These are phyloP conservation scores for Neurospora pannonica DNA, from an alignment of 495 filamentous ascomycete species.

Conservation along the genomic window DNA sequence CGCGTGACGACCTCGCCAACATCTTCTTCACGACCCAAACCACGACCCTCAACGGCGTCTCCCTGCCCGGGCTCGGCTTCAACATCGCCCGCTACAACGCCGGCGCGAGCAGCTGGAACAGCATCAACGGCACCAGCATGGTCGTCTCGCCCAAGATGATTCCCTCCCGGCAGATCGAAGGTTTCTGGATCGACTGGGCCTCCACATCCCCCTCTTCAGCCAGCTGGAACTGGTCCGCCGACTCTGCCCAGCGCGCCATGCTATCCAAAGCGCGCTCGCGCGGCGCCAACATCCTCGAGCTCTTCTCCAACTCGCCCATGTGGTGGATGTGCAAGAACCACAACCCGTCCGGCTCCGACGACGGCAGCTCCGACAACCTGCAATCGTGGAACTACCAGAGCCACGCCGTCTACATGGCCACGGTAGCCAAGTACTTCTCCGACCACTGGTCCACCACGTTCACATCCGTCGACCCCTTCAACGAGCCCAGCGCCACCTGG, in stretches of 20 bases:
- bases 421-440: slow-evolving; percentile 26
- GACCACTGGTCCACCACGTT: slow-evolving; percentile 26
- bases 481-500: slow-evolving; percentile 27
- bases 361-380: slow-evolving; percentile 22
- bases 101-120: slow-evolving; percentile 26
- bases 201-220: slow-evolving; percentile 14
- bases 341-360: slow-evolving; percentile 26
- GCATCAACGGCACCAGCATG: slow-evolving; percentile 23
- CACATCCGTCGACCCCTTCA: slow-evolving; percentile 27
- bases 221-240: slow-evolving; percentile 26
- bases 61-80: slow-evolving; percentile 28
- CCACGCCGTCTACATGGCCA: slow-evolving; percentile 31
- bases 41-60: slow-evolving; percentile 11
- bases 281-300: slow-evolving; percentile 26
- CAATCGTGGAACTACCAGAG: slow-evolving; percentile 29
- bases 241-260: slow-evolving; percentile 24
- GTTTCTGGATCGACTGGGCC: slow-evolving; percentile 28
- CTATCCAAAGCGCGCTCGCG: slow-evolving; percentile 21
- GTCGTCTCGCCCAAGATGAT: slow-evolving; percentile 25
- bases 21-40: slow-evolving; percentile 25
- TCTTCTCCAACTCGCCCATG: slow-evolving; percentile 33
- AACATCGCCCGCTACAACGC: slow-evolving; percentile 33
- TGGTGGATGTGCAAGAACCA: slow-evolving; percentile 35
- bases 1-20: slow-evolving; percentile 24
- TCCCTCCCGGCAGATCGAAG: slow-evolving; percentile 25